Conservation (phyloP, 495 filamentous ascomycete genomes). For the Penicillium psychrofluorescens region DNA sequence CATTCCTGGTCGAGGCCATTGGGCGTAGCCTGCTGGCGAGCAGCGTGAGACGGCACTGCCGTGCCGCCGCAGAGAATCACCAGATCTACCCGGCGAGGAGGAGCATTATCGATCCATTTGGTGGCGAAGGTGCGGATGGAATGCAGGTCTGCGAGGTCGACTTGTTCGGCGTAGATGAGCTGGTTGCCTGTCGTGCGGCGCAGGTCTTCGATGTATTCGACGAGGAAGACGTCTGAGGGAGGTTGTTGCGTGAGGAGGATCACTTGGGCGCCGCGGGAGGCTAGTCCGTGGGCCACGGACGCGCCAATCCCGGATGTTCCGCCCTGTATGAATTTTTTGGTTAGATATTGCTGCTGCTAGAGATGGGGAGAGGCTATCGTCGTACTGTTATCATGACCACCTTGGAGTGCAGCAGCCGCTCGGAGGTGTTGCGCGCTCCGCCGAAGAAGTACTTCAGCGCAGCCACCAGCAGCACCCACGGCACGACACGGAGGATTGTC, state of each 20-base stretch:
- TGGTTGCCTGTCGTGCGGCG: slow-evolving; percentile 74
- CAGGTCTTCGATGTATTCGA: slow-evolving; percentile 87
- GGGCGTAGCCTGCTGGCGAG: slow-evolving; percentile 55
- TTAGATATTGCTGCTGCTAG: background rate
- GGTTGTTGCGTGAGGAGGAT: slow-evolving; percentile 81
- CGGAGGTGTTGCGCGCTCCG: slow-evolving; percentile 67
- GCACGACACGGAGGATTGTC: slow-evolving; percentile 49
- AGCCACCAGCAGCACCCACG: slow-evolving; percentile 52
- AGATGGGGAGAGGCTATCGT: background rate
- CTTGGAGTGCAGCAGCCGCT: slow-evolving; percentile 84
- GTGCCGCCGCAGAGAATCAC: slow-evolving; percentile 79
- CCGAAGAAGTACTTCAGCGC: slow-evolving; percentile 72
- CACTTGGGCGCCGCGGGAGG: slow-evolving; percentile 78
- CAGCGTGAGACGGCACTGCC: slow-evolving; percentile 48
- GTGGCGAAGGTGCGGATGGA: slow-evolving; percentile 93
- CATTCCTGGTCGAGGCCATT: slow-evolving; percentile 85
- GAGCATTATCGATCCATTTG: slow-evolving; percentile 94
- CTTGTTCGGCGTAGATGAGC: slow-evolving; percentile 89
- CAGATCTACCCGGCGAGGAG: slow-evolving; percentile 87
- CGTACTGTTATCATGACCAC: slow-evolving; percentile 84
- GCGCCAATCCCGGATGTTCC: slow-evolving; percentile 93
- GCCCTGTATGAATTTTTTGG: slow-evolving; percentile 45
- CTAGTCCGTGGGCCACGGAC: slow-evolving; percentile 63
- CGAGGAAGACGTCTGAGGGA: slow-evolving; percentile 76
- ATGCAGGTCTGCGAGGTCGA: slow-evolving; percentile 79